phyloP scores from a whole-genome alignment of 257 asterid species.

The Ilex aquifolium region DNA sequence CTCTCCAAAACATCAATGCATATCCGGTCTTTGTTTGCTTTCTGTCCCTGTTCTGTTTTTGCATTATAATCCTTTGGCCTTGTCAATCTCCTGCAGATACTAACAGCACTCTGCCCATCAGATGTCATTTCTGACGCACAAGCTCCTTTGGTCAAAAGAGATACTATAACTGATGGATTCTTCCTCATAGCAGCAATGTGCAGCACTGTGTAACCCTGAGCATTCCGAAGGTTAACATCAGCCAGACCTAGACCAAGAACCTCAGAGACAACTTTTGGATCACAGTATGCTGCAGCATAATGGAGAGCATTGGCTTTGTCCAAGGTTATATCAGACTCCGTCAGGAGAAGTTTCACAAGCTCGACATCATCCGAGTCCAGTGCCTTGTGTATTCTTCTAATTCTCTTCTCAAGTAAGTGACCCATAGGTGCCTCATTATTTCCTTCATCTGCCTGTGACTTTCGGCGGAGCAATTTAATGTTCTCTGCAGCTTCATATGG shows the following conservation, averaged over 20 bases:
- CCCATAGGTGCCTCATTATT: conserved; percentile 6
- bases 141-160: conserved; percentile 53
- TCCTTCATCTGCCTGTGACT: conserved; percentile 16
- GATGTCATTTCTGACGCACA: conserved; percentile 45
- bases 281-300: conserved; percentile 81
- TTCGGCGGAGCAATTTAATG: conserved; percentile 38
- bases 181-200: conserved; percentile 85
- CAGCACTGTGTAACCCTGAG: conserved; percentile 67
- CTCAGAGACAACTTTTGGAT: conserved; percentile 55
- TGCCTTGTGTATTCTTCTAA: conserved; percentile 61
- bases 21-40: conserved; percentile 53
- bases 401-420: conserved; percentile 38
- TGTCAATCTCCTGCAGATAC: conserved; percentile 64
- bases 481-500: conserved; percentile 36
- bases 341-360: conserved; percentile 51
- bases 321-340: conserved; percentile 61
- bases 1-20: conserved; percentile 75
- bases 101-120: conserved; percentile 63
- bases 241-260: conserved; percentile 47
- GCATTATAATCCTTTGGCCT: conserved; percentile 68
- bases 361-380: conserved; percentile 73
- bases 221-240: conserved; percentile 54
- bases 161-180: conserved; percentile 55
- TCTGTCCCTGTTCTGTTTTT: conserved; percentile 51
- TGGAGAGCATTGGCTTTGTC: conserved; percentile 74